Base-by-base conservation (phyloP, 1,139 yeast species). In the Scheffersomyces illinoinensis region DNA sequence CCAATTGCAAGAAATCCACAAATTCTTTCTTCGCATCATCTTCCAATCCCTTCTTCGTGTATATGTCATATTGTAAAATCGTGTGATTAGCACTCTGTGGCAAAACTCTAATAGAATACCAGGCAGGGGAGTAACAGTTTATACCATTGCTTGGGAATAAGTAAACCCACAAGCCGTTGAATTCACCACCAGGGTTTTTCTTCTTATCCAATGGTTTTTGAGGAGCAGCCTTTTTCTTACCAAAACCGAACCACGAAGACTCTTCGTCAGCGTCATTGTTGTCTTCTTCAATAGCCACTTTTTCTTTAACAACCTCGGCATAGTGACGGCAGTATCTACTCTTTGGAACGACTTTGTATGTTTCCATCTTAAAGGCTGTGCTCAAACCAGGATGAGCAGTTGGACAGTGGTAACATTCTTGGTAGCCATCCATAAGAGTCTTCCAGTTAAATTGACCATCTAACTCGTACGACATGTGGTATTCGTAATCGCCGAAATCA, bases 221-320 rank as follows among this genome's bases (percentile, higher is more conserved):
- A 8, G 57, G 53, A 46, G 66, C 69, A 49, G 65, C 63, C 63
- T 75, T 71, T 66, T 76, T 76, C 63, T 70, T 78, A 50, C 83
- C 83, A 59, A 81, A 79, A 0, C 87, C 85, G 68, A 84, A 83
- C 87, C 87, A 84, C 2, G 82, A 75, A 14, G 75, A 68, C 56
- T 71, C 74, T 54, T 75, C 75, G 50, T 76, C 75, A 56, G 85
- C 91, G 53, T 90, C 92, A 76, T 91, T 97, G 76, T 92, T 97
- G 70, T 93, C 97, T 79, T 92, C 97, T 72, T 92, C 97, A 53
- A 90, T 96, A 85, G 90, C 67, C 82, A 81, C 78, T 87, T 90
- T 69, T 85, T 91, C 78, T 88, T 91, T 63, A 89, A 90, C 74
- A 90, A 84, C 75, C 96, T 86, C 72, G 93, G 98, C 99, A 67